phyloP scores from a whole-genome alignment of 768 basidiomycete species.

The Trametopsis cervina region DNA sequence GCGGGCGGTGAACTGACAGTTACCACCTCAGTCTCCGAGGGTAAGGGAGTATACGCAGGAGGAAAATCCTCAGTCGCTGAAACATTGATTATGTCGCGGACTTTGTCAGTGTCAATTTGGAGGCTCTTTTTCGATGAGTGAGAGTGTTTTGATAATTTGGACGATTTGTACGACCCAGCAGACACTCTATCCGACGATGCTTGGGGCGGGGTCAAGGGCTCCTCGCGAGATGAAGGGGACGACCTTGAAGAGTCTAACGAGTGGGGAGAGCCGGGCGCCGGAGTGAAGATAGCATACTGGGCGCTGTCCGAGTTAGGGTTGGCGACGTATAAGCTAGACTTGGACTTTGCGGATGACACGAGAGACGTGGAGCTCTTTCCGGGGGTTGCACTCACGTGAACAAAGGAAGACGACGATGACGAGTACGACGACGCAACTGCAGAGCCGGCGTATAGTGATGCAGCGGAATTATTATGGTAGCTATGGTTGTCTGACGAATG shows the following conservation, averaged over 20 bases:
- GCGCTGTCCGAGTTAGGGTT: constrained; percentile 2
- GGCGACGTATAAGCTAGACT: constrained; percentile 5
- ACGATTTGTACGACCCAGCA: neutral
- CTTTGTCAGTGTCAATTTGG: neutral
- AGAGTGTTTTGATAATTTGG: neutral
- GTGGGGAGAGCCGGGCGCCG: neutral
- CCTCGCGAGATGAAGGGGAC: neutral
- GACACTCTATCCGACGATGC: neutral
- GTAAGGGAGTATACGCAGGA: constrained; percentile 11
- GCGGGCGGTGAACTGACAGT: neutral
- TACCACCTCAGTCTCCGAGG: constrained; percentile 2
- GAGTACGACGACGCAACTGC: neutral
- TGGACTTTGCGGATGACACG: neutral
- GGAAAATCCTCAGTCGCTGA: constrained; percentile 1
- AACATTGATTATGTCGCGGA: neutral
- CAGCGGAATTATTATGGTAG: neutral
- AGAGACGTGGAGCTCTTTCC: constrained; percentile 1
- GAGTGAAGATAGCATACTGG: constrained; percentile 6
- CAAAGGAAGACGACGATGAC: constrained; percentile 8
- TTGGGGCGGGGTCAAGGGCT: constrained; percentile 4
- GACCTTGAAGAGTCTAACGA: constrained; percentile 4
- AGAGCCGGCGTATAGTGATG: neutral
- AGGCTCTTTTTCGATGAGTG: constrained; percentile 1
- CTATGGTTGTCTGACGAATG: neutral
- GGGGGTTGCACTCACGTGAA: neutral